A percentile compares a stretch with the other conserved stretches of the same genome.
Conservation (phyloP, 108 stramenopile genomes). For the Skeletonema tropicum region DNA sequence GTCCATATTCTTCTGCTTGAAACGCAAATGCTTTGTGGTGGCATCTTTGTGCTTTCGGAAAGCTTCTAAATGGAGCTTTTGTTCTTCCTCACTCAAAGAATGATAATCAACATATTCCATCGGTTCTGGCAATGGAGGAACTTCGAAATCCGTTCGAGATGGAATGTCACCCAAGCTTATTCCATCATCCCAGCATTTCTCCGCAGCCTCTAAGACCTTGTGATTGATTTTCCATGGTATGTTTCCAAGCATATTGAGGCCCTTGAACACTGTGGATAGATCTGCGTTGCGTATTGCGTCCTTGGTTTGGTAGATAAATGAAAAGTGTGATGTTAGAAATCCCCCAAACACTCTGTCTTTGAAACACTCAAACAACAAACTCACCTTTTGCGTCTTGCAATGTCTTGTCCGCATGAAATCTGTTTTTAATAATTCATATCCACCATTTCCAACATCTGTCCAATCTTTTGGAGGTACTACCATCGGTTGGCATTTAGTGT, state of each 20-base stretch:
- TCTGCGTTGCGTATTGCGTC: constrained; percentile 76
- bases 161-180: constrained; percentile 90
- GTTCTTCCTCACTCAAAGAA: constrained; percentile 28
- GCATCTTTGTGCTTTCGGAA: constrained; percentile 60
- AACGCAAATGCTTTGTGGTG: constrained; percentile 57
- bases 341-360: not conserved
- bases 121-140: constrained; percentile 66
- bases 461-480: constrained; percentile 89
- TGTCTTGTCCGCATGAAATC: constrained; percentile 84
- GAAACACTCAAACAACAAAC: not conserved
- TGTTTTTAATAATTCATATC: constrained; percentile 73
- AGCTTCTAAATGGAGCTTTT: constrained; percentile 38
- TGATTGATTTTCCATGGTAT: constrained; percentile 91
- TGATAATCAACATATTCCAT: constrained; percentile 47
- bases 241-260: constrained; percentile 84
- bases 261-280: constrained; percentile 75
- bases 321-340: not conserved
- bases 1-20: constrained; percentile 80
- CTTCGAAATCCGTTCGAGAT: constrained; percentile 70
- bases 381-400: constrained; percentile 70
- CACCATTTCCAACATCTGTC: constrained; percentile 72
- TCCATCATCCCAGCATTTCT: constrained; percentile 76
- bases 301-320: not conserved
- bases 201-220: constrained; percentile 72
- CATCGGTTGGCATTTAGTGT: constrained; percentile 89